These are phyloP conservation scores for Nannizziopsis barbatae DNA, from an alignment of 2,329 filamentous ascomycete species.

Conservation along the genomic window DNA sequence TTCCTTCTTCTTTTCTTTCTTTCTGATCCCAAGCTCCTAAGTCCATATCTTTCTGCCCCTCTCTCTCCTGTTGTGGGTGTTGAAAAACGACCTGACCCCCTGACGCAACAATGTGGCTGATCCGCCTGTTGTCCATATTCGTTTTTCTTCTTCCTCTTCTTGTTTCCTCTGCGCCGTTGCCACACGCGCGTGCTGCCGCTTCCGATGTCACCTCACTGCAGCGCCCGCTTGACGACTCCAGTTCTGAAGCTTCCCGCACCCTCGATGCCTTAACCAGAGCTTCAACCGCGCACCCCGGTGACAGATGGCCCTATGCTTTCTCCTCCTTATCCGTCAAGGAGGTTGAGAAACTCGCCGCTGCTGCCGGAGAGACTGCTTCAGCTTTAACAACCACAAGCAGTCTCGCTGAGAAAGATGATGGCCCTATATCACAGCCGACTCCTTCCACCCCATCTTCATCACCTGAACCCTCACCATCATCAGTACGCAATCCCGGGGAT, in stretches of 20 bases:
- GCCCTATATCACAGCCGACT: too few species aligned
- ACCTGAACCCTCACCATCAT: too few species aligned
- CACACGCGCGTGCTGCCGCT: not conserved
- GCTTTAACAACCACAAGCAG: not conserved
- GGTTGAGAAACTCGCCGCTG: not conserved
- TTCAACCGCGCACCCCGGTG: conserved; percentile 2
- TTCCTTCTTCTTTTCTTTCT: not conserved
- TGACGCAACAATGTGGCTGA: conserved; percentile 1
- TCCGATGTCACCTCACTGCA: too few species aligned
- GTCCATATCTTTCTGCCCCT: too few species aligned
- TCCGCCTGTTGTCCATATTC: not conserved
- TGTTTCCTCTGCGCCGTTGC: not conserved
- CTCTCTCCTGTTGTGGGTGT: not conserved
- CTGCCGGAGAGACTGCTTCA: not conserved
- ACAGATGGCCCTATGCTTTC: conserved; percentile 7
- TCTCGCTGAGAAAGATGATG: not conserved
- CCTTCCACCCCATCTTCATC: too few species aligned
- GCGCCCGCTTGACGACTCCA: not conserved
- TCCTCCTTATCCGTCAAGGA: not conserved
- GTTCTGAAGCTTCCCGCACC: not conserved
- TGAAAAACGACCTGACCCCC: not conserved
- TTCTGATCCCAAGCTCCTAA: not conserved
- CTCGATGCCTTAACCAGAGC: not conserved
- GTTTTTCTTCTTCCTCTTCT: not conserved
- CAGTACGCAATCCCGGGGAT: too few species aligned